Conservation (phyloP, 768 basidiomycete genomes). For the Paxillus ammoniavirescens region DNA sequence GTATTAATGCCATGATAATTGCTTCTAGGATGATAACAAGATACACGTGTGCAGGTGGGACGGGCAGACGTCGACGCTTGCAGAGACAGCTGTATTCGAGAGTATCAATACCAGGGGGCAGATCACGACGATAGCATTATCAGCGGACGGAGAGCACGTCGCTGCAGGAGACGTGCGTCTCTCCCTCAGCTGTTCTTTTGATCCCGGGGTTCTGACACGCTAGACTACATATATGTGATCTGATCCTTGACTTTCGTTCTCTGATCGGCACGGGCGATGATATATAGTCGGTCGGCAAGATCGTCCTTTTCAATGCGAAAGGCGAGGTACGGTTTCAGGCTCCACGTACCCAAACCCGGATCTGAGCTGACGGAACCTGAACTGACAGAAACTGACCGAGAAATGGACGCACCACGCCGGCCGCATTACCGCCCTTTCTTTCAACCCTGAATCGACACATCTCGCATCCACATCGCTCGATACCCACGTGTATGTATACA, state of each 20-base stretch:
- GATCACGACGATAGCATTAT: slow-evolving; percentile 76
- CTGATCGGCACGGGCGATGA: background rate
- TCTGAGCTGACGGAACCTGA: background rate
- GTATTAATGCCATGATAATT: background rate
- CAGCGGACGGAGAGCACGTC: slow-evolving; percentile 69
- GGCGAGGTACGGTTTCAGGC: slow-evolving; percentile 46
- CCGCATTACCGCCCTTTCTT: slow-evolving; percentile 67
- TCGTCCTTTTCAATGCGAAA: slow-evolving; percentile 71
- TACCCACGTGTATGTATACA: slow-evolving; percentile 89
- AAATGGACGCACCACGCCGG: slow-evolving; percentile 88
- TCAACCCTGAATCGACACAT: slow-evolving; percentile 50
- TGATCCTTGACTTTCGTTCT: background rate
- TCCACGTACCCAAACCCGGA: background rate
- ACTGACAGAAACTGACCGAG: slow-evolving; percentile 56
- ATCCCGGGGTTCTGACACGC: background rate
- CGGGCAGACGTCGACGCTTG: slow-evolving; percentile 48
- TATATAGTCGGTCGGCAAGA: slow-evolving; percentile 72
- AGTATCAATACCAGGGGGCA: slow-evolving; percentile 57
- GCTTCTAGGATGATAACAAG: slow-evolving; percentile 60
- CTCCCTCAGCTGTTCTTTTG: background rate
- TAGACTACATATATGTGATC: background rate
- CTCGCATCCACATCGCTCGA: slow-evolving; percentile 91
- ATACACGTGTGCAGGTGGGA: slow-evolving; percentile 74
- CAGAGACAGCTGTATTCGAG: slow-evolving; percentile 55
- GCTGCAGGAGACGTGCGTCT: slow-evolving; percentile 82